Conservation (phyloP, 2,329 filamentous ascomycete genomes). For the Lecanicillium sp. region DNA sequence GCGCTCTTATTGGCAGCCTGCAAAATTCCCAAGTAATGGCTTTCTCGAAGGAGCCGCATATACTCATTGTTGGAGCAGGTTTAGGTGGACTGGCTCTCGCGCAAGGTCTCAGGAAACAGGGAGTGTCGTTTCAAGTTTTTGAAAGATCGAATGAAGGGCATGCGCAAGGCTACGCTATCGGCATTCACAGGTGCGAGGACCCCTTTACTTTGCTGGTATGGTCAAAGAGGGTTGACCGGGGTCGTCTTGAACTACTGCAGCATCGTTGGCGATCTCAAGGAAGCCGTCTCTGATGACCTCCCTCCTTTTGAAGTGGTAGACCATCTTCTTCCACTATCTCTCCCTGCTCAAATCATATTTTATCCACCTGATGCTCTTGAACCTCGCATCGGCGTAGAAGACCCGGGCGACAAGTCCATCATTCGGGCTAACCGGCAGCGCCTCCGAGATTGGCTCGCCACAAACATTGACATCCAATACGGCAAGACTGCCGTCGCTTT, state of each 20-base stretch:
- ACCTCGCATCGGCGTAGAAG: slow-evolving; percentile 10
- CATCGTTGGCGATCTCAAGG: slow-evolving; percentile 12
- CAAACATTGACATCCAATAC: slow-evolving; percentile 27
- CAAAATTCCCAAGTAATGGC: no score
- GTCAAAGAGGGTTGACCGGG: background rate
- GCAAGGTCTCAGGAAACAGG: slow-evolving; percentile 26
- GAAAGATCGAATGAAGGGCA: slow-evolving; percentile 21
- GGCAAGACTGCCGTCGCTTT: slow-evolving; percentile 27
- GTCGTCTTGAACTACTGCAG: slow-evolving; percentile 1
- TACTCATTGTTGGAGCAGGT: slow-evolving; percentile 34
- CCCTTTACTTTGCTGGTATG: background rate
- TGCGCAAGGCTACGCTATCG: slow-evolving; percentile 21
- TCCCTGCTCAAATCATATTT: slow-evolving; percentile 16
- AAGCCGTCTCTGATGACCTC: slow-evolving; percentile 8
- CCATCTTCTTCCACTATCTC: slow-evolving; percentile 16
- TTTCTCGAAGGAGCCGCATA: no score
- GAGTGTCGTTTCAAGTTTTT: slow-evolving; percentile 27
- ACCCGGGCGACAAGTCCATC: slow-evolving; percentile 17
- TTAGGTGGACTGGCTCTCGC: slow-evolving; percentile 33
- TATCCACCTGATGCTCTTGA: slow-evolving; percentile 5
- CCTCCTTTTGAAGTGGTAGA: slow-evolving; percentile 11
- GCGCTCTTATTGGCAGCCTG: no score
- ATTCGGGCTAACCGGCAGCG: slow-evolving; percentile 22
- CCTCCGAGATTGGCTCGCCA: slow-evolving; percentile 15
- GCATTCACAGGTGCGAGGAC: slow-evolving; percentile 17